Conservation (phyloP, 345 rosid species). For the Citrus medica region DNA sequence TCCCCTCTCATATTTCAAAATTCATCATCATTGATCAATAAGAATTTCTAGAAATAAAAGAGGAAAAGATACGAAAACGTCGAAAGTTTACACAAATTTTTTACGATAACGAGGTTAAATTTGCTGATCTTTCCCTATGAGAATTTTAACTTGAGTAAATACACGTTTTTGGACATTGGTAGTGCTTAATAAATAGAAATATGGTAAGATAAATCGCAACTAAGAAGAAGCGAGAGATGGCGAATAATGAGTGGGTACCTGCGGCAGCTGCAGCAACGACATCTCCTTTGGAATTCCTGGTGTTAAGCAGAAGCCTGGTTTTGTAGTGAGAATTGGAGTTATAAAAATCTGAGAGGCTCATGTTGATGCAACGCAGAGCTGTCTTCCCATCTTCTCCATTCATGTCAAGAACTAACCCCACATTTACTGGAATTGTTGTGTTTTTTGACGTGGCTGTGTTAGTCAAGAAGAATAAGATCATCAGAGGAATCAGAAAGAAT, state of each 20-base stretch:
- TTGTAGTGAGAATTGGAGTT: constrained; percentile 25
- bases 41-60: no score
- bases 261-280: constrained; percentile 54
- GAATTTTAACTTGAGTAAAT: no score
- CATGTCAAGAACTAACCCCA: constrained; percentile 51
- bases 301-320: constrained; percentile 41
- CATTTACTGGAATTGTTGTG: constrained; percentile 25
- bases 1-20: no score
- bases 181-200: no score
- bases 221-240: no score
- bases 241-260: constrained; percentile 27
- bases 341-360: constrained; percentile 60
- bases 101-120: no score
- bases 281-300: constrained; percentile 38
- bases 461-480: not conserved
- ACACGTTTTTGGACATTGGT: no score
- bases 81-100: no score
- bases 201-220: no score
- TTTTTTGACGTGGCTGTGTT: constrained; percentile 15
- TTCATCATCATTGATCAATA: no score
- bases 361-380: constrained; percentile 38
- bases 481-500: not conserved
- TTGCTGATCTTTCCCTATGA: no score
- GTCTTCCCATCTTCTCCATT: constrained; percentile 19
- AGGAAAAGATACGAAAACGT: no score